Conservation (phyloP, 257 asterid species). For the Galeopsis tetrahit region DNA sequence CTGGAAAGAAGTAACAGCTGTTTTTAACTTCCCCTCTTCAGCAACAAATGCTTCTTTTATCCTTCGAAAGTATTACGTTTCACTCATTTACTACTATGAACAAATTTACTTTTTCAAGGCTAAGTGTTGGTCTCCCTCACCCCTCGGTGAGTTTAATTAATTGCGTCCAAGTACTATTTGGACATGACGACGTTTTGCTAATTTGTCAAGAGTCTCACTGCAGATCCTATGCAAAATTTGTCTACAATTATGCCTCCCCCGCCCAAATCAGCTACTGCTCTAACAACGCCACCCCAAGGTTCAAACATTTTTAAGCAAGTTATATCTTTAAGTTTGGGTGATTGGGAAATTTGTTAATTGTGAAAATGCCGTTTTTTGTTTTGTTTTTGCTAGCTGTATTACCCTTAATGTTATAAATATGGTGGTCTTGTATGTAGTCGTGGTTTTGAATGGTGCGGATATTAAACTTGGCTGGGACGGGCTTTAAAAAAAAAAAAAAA, state of each 20-base stretch:
- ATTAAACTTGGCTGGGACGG: too few species aligned
- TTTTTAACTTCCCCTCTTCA: slow-evolving; percentile 76
- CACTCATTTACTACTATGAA: slow-evolving; percentile 80
- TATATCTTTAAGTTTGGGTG: too few species aligned
- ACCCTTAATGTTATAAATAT: too few species aligned
- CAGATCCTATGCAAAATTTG: slow-evolving; percentile 32
- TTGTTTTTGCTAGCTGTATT: too few species aligned
- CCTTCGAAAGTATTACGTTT: slow-evolving; percentile 77
- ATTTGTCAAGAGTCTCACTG: too few species aligned
- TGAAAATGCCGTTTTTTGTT: too few species aligned
- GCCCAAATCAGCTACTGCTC: slow-evolving; percentile 30
- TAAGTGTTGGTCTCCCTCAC: slow-evolving; percentile 60
- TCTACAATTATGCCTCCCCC: slow-evolving; percentile 39
- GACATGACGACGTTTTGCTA: too few species aligned
- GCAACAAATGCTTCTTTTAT: slow-evolving; percentile 92
- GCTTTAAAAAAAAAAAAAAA: too few species aligned
- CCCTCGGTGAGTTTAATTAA: slow-evolving; percentile 47
- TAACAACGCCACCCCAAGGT: slow-evolving; percentile 50
- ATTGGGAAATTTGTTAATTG: too few species aligned
- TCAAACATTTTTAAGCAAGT: too few species aligned
- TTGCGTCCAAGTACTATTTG: not conserved
- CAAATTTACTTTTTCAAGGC: slow-evolving; percentile 76
- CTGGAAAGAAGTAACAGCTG: slow-evolving; percentile 80
- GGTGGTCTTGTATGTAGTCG: too few species aligned
- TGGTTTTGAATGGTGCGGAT: too few species aligned